Conservation (phyloP, 2,329 filamentous ascomycete species). For the Neonectria magnoliae region DNA sequence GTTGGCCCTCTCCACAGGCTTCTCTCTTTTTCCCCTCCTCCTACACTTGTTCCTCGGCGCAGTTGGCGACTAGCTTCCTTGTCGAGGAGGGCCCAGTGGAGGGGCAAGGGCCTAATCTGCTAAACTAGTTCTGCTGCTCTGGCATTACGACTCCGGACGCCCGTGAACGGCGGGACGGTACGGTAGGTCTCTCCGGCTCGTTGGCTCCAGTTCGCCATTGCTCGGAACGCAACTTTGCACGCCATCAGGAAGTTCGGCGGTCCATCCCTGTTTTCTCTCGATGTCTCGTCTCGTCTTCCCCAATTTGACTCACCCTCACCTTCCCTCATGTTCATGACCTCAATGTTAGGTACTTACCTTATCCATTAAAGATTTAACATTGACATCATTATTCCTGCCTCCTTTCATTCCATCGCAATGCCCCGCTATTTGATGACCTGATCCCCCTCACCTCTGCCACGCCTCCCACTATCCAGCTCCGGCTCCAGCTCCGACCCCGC, state of each 20-base stretch:
- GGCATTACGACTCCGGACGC: background rate
- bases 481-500: background rate
- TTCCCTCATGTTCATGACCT: background rate
- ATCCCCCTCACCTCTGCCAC: slow-evolving; percentile 4
- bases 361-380: background rate
- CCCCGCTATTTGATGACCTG: slow-evolving; percentile 21
- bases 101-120: background rate
- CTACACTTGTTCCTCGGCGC: background rate
- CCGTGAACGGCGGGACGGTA: background rate
- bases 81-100: background rate
- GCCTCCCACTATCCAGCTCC: background rate
- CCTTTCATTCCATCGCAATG: background rate
- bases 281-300: background rate
- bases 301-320: background rate
- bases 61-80: background rate
- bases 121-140: background rate
- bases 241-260: background rate
- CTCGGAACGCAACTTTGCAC: background rate
- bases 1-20: background rate
- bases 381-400: background rate
- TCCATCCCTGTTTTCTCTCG: background rate
- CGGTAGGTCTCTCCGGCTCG: background rate
- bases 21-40: background rate
- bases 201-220: background rate
- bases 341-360: background rate